phyloP scores from a whole-genome alignment of 2,329 filamentous ascomycete species.

The Lomentospora prolificans region DNA sequence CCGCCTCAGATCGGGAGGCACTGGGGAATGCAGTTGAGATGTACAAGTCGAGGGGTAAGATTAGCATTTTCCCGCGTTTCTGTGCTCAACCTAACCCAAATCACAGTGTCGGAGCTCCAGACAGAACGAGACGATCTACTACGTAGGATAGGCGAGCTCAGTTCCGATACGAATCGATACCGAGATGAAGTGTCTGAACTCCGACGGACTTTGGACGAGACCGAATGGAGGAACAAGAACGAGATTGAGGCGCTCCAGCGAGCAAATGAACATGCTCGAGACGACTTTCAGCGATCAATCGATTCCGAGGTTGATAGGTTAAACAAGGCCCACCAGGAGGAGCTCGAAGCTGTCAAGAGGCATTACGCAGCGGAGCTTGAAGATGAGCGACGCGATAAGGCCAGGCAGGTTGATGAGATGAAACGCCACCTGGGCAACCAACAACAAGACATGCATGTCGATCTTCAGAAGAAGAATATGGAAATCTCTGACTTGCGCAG shows the following conservation, averaged over 20 bases:
- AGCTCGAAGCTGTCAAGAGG: constrained; percentile 54
- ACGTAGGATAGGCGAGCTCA: constrained; percentile 54
- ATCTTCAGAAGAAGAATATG: constrained; percentile 41
- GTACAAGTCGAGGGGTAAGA: constrained; percentile 65
- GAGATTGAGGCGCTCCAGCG: constrained; percentile 45
- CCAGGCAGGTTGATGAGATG: constrained; percentile 57
- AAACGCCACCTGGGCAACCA: constrained; percentile 41
- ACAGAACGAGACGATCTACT: constrained; percentile 34
- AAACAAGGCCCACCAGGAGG: constrained; percentile 54
- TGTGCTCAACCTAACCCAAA: constrained; percentile 9
- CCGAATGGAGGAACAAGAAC: constrained; percentile 30
- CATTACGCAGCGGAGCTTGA: constrained; percentile 56
- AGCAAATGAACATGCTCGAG: constrained; percentile 44
- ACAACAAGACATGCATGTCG: constrained; percentile 38
- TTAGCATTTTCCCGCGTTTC: background rate
- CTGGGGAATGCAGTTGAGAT: constrained; percentile 66
- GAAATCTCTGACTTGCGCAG: constrained; percentile 22
- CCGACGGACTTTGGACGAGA: constrained; percentile 28
- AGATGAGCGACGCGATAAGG: constrained; percentile 47
- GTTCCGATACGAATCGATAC: constrained; percentile 25
- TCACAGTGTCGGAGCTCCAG: constrained; percentile 38
- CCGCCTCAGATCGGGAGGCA: constrained; percentile 55
- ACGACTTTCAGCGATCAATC: constrained; percentile 41
- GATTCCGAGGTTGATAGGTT: constrained; percentile 47
- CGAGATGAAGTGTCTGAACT: constrained; percentile 43